A percentile compares a stretch with the other conserved stretches of the same genome.
Conservation (phyloP, 257 asterid genomes). For the Schizonepeta tenuifolia region DNA sequence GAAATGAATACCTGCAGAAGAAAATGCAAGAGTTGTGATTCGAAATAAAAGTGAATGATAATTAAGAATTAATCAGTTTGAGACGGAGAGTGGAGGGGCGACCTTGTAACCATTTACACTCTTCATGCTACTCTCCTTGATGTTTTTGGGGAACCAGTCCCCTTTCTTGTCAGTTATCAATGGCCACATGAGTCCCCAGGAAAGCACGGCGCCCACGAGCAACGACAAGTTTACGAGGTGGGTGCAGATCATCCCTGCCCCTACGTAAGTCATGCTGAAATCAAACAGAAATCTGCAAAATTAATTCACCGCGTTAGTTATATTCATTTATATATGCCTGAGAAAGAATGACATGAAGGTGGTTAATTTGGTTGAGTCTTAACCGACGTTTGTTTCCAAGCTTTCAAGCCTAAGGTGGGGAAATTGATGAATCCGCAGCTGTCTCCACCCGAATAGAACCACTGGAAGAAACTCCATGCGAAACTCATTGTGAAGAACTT, state of each 20-base stretch:
- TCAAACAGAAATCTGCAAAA: conserved; percentile 81
- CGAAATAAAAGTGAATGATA: not conserved
- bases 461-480: conserved; percentile 85
- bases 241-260: conserved; percentile 85
- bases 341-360: too few species aligned
- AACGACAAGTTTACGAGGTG: conserved; percentile 68
- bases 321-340: too few species aligned
- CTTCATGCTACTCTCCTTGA: conserved; percentile 68
- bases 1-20: conserved; percentile 75
- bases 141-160: conserved; percentile 55
- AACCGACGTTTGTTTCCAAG: conserved; percentile 68
- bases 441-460: conserved; percentile 83
- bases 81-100: too few species aligned
- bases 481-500: conserved; percentile 79
- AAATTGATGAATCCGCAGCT: conserved; percentile 72
- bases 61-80: too few species aligned
- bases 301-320: too few species aligned
- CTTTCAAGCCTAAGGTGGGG: conserved; percentile 85
- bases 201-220: conserved; percentile 69
- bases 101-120: conserved; percentile 75
- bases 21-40: not conserved
- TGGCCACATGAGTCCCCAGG: conserved; percentile 86
- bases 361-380: too few species aligned
- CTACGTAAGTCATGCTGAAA: conserved; percentile 70
- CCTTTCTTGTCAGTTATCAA: conserved; percentile 54